Base-by-base conservation (phyloP, 2,329 filamentous ascomycete genomes). In the Aspergillus phoenicis region DNA sequence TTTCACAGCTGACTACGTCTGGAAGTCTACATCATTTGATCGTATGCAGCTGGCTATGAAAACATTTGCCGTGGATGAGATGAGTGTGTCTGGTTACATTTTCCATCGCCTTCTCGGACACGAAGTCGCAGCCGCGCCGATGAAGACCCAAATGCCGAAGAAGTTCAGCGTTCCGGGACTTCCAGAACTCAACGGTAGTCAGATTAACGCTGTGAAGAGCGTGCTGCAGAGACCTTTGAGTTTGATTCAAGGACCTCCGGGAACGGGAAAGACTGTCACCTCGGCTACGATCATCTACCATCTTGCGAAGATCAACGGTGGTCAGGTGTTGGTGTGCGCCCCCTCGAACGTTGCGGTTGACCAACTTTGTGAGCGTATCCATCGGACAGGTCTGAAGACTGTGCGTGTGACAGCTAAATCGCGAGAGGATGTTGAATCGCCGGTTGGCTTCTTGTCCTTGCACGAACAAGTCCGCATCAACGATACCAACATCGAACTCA, bases 21-120 rank as follows among this genome's bases (percentile, higher is more conserved):
- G 95, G 95, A 99, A 99, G 76, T 95, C 96, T 13, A 99, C 96
- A 0, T 98, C 94, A 0, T 99, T 99, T 75, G 95, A 99, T 73
- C 93, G 95, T 65, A 99, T 99, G 95, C 95, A 99, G 77, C 87
- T 93, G 67, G 96, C 95, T 58, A 98, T 99, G 94, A 98, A 97
- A 83, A 98, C 92, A 0, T 99, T 99, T 74, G 95, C 95, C 5
- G 88, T 98, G 48, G 94, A 99, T 69, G 95, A 99, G 77, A 91
- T 96, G 90, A 97, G 93, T 72, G 94, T 99, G 47, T 98, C 95
- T 22, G 95, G 95, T 39, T 99, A 97, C 79, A 97, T 99, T 66
- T 99, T 98, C 81, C 95, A 99, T 76, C 95, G 95, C 67, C 85
- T 99, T 22, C 87, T 99, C 33, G 95, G 95, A 57, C 93, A 98